Evolutionary conservation across 306 rosid species (phyloP).

Genomic region (Chamaecrista fasciculata): DNA sequence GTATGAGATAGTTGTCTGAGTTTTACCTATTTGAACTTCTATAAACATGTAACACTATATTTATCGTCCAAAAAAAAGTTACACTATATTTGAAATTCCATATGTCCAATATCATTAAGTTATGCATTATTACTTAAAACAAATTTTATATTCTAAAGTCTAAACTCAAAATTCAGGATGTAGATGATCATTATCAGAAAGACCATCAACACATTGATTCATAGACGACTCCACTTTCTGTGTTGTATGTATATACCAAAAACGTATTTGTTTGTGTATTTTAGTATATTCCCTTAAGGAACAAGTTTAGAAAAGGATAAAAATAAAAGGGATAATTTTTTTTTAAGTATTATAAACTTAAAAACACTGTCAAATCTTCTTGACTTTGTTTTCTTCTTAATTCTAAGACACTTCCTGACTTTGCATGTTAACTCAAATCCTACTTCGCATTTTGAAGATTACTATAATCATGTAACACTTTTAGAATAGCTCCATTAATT

Average conservation of each 20-base stretch:
- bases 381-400: slow-evolving; percentile 4
- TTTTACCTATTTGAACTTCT: no score
- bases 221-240: not conserved
- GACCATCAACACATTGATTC: not conserved
- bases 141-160: not conserved
- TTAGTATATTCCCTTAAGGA: not conserved
- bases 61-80: no score
- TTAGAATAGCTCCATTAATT: slow-evolving; percentile 89
- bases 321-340: not conserved
- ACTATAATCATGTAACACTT: slow-evolving; percentile 10
- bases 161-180: not conserved
- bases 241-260: not conserved
- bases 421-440: slow-evolving; percentile 16
- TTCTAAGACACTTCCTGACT: slow-evolving; percentile 21
- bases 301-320: not conserved
- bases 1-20: no score
- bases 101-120: no score
- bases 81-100: no score
- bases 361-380: not conserved
- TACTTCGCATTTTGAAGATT: slow-evolving; percentile 19
- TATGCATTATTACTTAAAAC: not conserved
- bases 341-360: not conserved
- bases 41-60: no score
- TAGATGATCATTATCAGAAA: not conserved
- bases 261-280: not conserved